Conservation (phyloP, 345 rosid genomes). For the Brassica rapa region DNA sequence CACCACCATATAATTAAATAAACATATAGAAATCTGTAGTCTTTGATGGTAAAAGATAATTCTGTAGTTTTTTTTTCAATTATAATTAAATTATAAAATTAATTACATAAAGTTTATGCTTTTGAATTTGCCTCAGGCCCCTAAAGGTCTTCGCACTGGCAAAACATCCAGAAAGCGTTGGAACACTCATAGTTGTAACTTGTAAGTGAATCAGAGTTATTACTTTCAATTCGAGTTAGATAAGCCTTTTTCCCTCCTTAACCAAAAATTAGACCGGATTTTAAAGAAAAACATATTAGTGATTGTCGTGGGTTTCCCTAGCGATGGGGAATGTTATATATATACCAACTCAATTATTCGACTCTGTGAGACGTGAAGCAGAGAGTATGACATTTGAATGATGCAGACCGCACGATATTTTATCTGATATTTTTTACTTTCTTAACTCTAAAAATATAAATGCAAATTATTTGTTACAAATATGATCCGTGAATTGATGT, state of each 20-base stretch:
- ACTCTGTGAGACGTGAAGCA: conserved; percentile 52
- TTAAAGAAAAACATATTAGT: neutral
- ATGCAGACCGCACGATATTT: neutral
- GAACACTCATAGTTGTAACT: too few species aligned
- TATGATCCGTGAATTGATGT: neutral
- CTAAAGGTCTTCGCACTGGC: too few species aligned
- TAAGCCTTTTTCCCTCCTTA: neutral
- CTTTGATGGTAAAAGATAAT: too few species aligned
- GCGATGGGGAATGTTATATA: conserved; percentile 74
- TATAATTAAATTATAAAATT: too few species aligned
- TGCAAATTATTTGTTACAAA: neutral
- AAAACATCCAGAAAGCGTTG: too few species aligned
- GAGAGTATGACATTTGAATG: conserved; percentile 52
- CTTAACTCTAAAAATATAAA: neutral
- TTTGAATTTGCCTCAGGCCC: too few species aligned
- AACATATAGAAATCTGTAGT: too few species aligned
- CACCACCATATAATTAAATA: too few species aligned
- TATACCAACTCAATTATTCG: conserved; percentile 52
- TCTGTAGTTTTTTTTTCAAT: too few species aligned
- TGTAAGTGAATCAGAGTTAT: neutral
- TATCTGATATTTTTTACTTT: neutral
- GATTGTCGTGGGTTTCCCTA: conserved; percentile 55
- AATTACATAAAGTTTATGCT: too few species aligned
- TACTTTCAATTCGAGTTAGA: neutral
- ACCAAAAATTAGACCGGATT: conserved; percentile 1